These are phyloP conservation scores for Asterochloris erici DNA, from an alignment of 139 green algal genomes.

Conservation along the genomic window DNA sequence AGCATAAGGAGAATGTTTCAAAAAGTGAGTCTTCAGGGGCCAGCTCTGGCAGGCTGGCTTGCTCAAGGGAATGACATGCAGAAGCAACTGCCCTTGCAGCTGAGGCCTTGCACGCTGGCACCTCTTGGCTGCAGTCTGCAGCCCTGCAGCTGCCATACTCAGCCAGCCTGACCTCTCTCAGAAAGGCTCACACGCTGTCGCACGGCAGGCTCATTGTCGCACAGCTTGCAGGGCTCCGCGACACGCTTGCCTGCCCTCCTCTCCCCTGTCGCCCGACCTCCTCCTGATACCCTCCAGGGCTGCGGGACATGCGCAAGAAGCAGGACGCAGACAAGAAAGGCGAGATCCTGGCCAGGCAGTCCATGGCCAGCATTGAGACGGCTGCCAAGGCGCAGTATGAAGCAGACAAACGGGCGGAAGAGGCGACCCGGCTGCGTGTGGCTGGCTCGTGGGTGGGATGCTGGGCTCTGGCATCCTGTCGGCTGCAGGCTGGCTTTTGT, in stretches of 20 bases:
- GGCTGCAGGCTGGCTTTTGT: neutral
- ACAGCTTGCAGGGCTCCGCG: too few relatives aligned
- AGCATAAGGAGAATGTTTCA: slow-evolving; percentile 51
- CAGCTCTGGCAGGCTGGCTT: too few relatives aligned
- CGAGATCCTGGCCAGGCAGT: neutral
- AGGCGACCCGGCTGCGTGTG: neutral
- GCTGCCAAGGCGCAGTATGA: slow-evolving; percentile 31
- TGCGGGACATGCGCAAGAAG: slow-evolving; percentile 45
- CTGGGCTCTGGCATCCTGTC: neutral
- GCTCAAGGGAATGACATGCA: neutral
- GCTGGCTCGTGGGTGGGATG: slow-evolving; percentile 38
- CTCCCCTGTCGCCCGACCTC: neutral
- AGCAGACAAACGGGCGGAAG: slow-evolving; percentile 21
- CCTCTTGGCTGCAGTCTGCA: neutral
- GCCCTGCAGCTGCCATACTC: too few relatives aligned
- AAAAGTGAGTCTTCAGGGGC: slow-evolving; percentile 29
- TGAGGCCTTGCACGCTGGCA: neutral
- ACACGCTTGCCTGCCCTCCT: too few relatives aligned
- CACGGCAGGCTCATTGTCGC: too few relatives aligned
- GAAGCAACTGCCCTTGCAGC: too few relatives aligned
- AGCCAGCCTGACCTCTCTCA: too few relatives aligned
- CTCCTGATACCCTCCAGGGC: slow-evolving; percentile 18
- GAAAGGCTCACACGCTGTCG: too few relatives aligned
- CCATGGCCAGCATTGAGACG: slow-evolving; percentile 39
- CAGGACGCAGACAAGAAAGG: slow-evolving; percentile 32